phyloP scores from a whole-genome alignment of 1,139 yeast genomes.

The Debaryomyces udenii region DNA sequence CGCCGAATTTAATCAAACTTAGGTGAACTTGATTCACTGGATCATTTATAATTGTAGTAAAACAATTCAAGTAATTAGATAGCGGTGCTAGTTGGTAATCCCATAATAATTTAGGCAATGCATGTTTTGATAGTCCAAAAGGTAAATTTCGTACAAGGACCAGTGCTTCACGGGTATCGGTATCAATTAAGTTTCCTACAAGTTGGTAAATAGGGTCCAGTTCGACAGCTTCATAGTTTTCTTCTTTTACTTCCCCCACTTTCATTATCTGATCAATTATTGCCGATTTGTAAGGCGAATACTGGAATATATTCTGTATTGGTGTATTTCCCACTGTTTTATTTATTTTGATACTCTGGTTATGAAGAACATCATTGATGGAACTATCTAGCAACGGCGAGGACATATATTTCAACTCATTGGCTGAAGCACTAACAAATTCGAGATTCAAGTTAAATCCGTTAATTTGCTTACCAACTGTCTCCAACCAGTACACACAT shows the following conservation, averaged over 20 bases:
- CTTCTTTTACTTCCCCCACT: conserved; percentile 9
- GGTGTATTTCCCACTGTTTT: conserved; percentile 10
- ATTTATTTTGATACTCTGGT: conserved; percentile 7
- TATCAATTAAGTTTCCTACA: conserved; percentile 19
- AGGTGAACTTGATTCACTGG: conserved; percentile 30
- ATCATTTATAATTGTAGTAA: conserved; percentile 30
- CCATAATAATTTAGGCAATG: conserved; percentile 41
- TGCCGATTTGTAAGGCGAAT: conserved; percentile 14
- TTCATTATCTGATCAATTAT: conserved; percentile 11
- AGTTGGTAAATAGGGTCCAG: conserved; percentile 17
- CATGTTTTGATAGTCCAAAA: conserved; percentile 37
- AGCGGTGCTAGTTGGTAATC: conserved; percentile 37
- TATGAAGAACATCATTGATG: conserved; percentile 7
- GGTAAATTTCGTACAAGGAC: conserved; percentile 47
- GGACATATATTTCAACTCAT: conserved; percentile 27
- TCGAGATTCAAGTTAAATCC: conserved; percentile 51
- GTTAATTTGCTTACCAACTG: conserved; percentile 49
- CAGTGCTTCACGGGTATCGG: conserved; percentile 18
- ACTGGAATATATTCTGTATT: conserved; percentile 17
- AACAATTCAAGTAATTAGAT: conserved; percentile 18
- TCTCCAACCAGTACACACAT: conserved; percentile 51
- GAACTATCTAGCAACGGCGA: conserved; percentile 29
- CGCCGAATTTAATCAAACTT: conserved; percentile 50
- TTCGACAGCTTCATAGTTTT: conserved; percentile 11
- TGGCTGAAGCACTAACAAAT: conserved; percentile 35